Conservation (phyloP, 495 filamentous ascomycete species). For the Aspergillus conjunctus region DNA sequence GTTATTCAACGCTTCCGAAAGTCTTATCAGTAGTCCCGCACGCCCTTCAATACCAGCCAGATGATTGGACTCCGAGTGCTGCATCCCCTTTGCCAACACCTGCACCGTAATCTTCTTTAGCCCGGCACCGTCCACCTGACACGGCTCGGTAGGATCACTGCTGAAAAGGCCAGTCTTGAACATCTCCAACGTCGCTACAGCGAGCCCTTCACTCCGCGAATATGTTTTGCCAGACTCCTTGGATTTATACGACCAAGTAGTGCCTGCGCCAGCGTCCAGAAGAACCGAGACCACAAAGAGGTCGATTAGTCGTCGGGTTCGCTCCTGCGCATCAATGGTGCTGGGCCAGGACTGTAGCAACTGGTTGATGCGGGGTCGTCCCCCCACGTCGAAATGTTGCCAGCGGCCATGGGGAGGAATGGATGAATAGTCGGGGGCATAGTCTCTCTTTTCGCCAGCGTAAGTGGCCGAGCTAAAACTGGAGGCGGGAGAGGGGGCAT, state of each 20-base stretch:
- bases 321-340: slow-evolving; percentile 61
- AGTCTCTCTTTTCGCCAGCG: slow-evolving; percentile 67
- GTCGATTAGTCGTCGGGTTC: slow-evolving; percentile 65
- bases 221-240: slow-evolving; percentile 86
- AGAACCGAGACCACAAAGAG: slow-evolving; percentile 70
- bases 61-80: slow-evolving; percentile 79
- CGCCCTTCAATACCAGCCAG: slow-evolving; percentile 87
- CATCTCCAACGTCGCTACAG: slow-evolving; percentile 95
- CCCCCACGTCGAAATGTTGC: slow-evolving; percentile 74
- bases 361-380: slow-evolving; percentile 65
- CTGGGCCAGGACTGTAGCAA: slow-evolving; percentile 66
- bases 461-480: slow-evolving; percentile 19
- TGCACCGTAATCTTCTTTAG: slow-evolving; percentile 75
- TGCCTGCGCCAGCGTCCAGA: slow-evolving; percentile 68
- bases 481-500: neutral
- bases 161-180: slow-evolving; percentile 95
- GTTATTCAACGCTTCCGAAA: slow-evolving; percentile 77
- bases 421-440: slow-evolving; percentile 76
- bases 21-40: slow-evolving; percentile 73
- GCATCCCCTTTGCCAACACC: slow-evolving; percentile 74
- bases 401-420: slow-evolving; percentile 77
- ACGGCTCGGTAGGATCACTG: slow-evolving; percentile 75
- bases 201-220: slow-evolving; percentile 86
- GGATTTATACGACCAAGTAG: slow-evolving; percentile 79
- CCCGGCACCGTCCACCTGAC: slow-evolving; percentile 84